These are phyloP conservation scores for Aspergillus asperescens DNA, from an alignment of 495 filamentous ascomycete species.

Conservation along the genomic window DNA sequence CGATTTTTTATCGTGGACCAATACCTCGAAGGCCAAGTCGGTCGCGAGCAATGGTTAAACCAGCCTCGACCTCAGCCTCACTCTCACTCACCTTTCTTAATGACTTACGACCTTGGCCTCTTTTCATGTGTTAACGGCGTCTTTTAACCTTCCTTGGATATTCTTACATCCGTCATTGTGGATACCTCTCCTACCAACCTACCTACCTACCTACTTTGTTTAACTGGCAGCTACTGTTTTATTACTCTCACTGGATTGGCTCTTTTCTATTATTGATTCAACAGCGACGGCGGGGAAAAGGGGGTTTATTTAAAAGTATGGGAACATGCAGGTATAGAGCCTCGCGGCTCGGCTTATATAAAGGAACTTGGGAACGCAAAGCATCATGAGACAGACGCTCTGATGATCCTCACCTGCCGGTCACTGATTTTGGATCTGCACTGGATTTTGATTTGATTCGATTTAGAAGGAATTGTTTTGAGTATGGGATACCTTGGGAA, in stretches of 20 bases:
- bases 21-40: slow-evolving; percentile 46
- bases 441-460: neutral
- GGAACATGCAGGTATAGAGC: slow-evolving; percentile 12
- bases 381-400: neutral
- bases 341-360: slow-evolving; percentile 12
- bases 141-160: slow-evolving; percentile 1
- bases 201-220: slow-evolving; percentile 13
- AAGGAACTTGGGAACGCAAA: too few relatives aligned
- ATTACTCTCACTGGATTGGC: slow-evolving; percentile 5
- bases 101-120: slow-evolving; percentile 11
- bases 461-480: slow-evolving; percentile 6
- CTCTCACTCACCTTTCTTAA: slow-evolving; percentile 12
- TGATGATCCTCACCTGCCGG: slow-evolving; percentile 5
- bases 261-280: slow-evolving; percentile 11
- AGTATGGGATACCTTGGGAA: slow-evolving; percentile 8
- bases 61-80: neutral
- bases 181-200: slow-evolving; percentile 20
- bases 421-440: slow-evolving; percentile 17
- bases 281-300: slow-evolving; percentile 7
- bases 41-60: slow-evolving; percentile 41
- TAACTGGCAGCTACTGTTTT: neutral
- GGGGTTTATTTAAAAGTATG: slow-evolving; percentile 7
- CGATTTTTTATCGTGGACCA: slow-evolving; percentile 53
- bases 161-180: slow-evolving; percentile 11
- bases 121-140: slow-evolving; percentile 15